Conservation (phyloP, 179 eudicot genomes). For the Silene vulgaris region DNA sequence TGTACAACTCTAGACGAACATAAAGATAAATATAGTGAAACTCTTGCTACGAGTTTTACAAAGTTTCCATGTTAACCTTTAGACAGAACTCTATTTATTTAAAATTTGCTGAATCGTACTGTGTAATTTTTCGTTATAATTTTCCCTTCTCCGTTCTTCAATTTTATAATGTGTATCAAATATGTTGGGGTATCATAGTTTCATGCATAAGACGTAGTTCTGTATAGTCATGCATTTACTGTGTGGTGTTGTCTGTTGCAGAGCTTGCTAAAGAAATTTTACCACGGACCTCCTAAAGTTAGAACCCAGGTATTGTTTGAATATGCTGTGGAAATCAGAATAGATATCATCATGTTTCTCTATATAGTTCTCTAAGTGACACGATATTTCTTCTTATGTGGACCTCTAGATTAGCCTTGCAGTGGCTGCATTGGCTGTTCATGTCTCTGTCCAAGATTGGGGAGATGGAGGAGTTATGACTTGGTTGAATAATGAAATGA, state of each 20-base stretch:
- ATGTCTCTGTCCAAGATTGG: slow-evolving; percentile 93
- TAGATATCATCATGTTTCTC: slow-evolving; percentile 12
- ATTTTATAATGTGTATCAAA: background rate
- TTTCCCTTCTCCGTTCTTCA: background rate
- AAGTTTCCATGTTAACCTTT: background rate
- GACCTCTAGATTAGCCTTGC: slow-evolving; percentile 84
- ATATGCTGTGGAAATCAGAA: slow-evolving; percentile 7
- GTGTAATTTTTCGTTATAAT: background rate
- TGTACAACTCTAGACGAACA: no score
- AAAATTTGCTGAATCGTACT: background rate
- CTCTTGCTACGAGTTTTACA: background rate
- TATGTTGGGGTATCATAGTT: background rate
- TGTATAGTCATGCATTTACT: background rate
- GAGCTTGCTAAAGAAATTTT: slow-evolving; percentile 77
- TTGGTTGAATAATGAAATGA: slow-evolving; percentile 93
- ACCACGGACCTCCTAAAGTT: slow-evolving; percentile 86
- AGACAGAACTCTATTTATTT: background rate
- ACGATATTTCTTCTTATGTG: slow-evolving; percentile 7
- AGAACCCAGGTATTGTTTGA: slow-evolving; percentile 78
- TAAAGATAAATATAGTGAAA: background rate
- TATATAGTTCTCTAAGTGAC: slow-evolving; percentile 8
- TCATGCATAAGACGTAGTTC: background rate
- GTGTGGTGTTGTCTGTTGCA: slow-evolving; percentile 31
- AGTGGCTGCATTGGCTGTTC: slow-evolving; percentile 97
- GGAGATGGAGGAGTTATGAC: slow-evolving; percentile 85